Percentiles rank a stretch among this genome's conserved stretches.
Evolutionary conservation across 2,329 filamentous ascomycete species (phyloP).

Genomic region (Ascochyta clinopodiicola): DNA sequence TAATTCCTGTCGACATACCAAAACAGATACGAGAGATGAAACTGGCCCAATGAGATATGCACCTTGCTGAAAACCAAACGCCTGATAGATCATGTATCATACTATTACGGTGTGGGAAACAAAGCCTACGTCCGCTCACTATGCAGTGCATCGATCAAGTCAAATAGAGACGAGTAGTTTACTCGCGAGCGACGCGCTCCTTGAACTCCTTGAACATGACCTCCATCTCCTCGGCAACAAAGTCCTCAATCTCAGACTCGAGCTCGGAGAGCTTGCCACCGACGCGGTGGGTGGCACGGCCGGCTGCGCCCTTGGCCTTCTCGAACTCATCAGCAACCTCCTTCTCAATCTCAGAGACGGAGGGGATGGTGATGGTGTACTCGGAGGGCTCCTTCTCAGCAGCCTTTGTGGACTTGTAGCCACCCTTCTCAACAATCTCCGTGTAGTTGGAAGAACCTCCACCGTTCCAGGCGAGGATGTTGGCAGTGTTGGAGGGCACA

Average conservation of each 20-base stretch:
- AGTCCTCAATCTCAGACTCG: constrained; percentile 53
- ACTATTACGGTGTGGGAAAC: constrained; percentile 13
- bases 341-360: constrained; percentile 45
- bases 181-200: constrained; percentile 46
- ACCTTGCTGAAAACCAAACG: constrained; percentile 17
- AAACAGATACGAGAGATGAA: constrained; percentile 7
- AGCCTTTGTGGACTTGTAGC: constrained; percentile 64
- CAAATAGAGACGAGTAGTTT: constrained; percentile 12
- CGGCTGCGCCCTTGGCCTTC: constrained; percentile 46
- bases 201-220: constrained; percentile 62
- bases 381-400: constrained; percentile 47
- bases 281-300: constrained; percentile 51
- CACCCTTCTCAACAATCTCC: constrained; percentile 76
- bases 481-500: constrained; percentile 84
- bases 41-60: constrained; percentile 23
- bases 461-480: constrained; percentile 98
- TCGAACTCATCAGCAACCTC: constrained; percentile 45
- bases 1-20: neutral
- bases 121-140: constrained; percentile 3
- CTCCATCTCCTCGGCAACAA: constrained; percentile 58
- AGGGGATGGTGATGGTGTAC: constrained; percentile 48
- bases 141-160: constrained; percentile 11
- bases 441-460: constrained; percentile 92
- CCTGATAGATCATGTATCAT: constrained; percentile 16
- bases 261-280: constrained; percentile 57